Evolutionary conservation across 2,329 filamentous ascomycete genomes (phyloP).

Genomic region (Nothomitra cinnamomea): DNA sequence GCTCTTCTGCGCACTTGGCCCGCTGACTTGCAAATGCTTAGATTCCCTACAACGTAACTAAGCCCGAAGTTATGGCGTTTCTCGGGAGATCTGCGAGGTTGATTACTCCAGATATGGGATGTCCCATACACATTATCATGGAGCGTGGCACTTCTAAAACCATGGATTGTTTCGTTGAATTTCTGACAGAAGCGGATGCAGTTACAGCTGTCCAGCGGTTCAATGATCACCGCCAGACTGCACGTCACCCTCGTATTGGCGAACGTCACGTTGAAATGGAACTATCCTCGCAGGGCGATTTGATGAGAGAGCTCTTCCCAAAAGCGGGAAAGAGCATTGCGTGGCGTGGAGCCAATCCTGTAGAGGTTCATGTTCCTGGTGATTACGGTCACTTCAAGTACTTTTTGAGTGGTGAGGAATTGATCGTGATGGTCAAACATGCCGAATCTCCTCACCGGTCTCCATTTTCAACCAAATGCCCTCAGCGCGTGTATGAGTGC

Average conservation of each 20-base stretch:
- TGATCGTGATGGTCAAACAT: conserved; percentile 46
- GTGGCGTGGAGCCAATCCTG: conserved; percentile 34
- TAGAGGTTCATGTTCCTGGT: conserved; percentile 21
- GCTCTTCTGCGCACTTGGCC: not conserved
- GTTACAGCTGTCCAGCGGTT: conserved; percentile 34
- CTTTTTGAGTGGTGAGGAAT: conserved; percentile 44
- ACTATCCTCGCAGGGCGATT: conserved; percentile 35
- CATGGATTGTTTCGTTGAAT: conserved; percentile 43
- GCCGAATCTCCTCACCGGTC: conserved; percentile 32
- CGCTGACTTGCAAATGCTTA: conserved; percentile 15
- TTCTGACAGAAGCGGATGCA: conserved; percentile 35
- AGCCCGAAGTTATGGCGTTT: conserved; percentile 39
- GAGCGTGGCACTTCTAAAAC: conserved; percentile 45
- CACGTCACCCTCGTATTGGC: conserved; percentile 34
- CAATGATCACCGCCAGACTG: conserved; percentile 22
- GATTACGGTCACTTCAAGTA: conserved; percentile 36
- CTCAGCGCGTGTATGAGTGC: conserved; percentile 27
- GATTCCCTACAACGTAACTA: conserved; percentile 39
- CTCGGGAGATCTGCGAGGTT: conserved; percentile 40
- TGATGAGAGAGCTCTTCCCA: conserved; percentile 48
- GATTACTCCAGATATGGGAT: conserved; percentile 32
- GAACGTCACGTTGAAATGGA: conserved; percentile 40
- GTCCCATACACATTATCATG: conserved; percentile 47
- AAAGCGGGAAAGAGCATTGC: conserved; percentile 33
- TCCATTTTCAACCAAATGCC: conserved; percentile 1